A percentile compares a stretch with the other conserved stretches of the same genome.
Evolutionary conservation across 345 rosid species (phyloP).

Genomic region (Eucalyptus cloeziana): DNA sequence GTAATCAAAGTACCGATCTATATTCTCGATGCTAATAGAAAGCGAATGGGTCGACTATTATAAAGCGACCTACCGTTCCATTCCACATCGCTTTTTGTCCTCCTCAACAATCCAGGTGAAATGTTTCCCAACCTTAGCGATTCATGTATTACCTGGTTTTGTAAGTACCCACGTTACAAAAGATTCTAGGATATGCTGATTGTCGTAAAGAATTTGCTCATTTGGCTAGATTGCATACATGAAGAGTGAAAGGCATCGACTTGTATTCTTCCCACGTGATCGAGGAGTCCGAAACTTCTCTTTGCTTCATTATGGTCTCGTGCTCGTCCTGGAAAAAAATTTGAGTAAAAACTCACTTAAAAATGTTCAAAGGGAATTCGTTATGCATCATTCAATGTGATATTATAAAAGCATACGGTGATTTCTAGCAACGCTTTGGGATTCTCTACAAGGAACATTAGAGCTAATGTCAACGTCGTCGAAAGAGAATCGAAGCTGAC

Average conservation of each 20-base stretch:
- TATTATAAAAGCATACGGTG: neutral
- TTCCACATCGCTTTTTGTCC: neutral
- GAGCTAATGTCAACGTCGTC: neutral
- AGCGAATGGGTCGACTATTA: neutral
- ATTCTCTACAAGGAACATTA: constrained; percentile 12
- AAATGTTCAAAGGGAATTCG: neutral
- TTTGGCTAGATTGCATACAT: neutral
- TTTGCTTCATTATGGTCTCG: neutral
- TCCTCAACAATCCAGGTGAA: neutral
- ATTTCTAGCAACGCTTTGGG: constrained; percentile 13
- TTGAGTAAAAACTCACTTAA: neutral
- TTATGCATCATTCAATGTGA: neutral
- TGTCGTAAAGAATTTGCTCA: neutral
- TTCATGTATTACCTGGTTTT: neutral
- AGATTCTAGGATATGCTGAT: neutral
- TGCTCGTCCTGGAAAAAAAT: neutral
- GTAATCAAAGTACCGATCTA: neutral
- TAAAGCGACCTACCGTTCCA: constrained; percentile 1
- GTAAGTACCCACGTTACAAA: neutral
- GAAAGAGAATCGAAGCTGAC: constrained; percentile 6
- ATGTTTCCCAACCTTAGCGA: neutral
- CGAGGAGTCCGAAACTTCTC: neutral
- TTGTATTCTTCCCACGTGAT: neutral
- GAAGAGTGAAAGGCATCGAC: neutral
- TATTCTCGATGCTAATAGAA: neutral